A percentile compares a stretch with the other conserved stretches of the same genome.
Conservation (phyloP, 1,284 basidiomycete species). For the Salmacisia buchloeana region DNA sequence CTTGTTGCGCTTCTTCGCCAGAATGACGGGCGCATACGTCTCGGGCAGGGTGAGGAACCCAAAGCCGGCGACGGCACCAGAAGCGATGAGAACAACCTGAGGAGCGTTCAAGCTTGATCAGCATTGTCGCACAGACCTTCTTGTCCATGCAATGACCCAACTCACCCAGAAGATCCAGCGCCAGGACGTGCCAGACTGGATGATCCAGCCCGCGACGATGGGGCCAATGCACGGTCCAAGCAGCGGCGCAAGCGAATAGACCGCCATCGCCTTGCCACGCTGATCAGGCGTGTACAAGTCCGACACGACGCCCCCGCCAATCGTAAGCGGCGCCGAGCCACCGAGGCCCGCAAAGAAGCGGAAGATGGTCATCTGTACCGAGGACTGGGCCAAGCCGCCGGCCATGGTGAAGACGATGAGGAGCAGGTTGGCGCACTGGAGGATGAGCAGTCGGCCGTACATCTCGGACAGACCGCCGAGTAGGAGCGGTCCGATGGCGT, state of each 20-base stretch:
- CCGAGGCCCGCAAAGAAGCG: constrained; percentile 43
- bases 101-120: background rate
- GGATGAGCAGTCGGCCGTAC: constrained; percentile 46
- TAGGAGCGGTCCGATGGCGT: constrained; percentile 34
- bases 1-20: constrained; percentile 41
- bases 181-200: constrained; percentile 57
- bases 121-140: too few species aligned
- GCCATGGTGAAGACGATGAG: constrained; percentile 29
- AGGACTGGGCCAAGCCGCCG: constrained; percentile 12
- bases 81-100: constrained; percentile 4
- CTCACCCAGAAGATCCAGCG: constrained; percentile 56
- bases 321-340: constrained; percentile 42
- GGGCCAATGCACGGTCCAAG: constrained; percentile 34
- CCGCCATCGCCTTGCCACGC: constrained; percentile 26
- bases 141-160: constrained; percentile 45
- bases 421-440: constrained; percentile 35
- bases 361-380: constrained; percentile 21
- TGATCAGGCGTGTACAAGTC: constrained; percentile 66
- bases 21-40: constrained; percentile 49
- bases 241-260: constrained; percentile 59
- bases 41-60: constrained; percentile 40
- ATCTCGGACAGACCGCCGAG: constrained; percentile 59
- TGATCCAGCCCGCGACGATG: constrained; percentile 57
- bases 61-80: constrained; percentile 21
- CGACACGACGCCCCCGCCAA: constrained; percentile 61